Base-by-base conservation (phyloP, 768 basidiomycete genomes). In the Clathrus columnatus region DNA sequence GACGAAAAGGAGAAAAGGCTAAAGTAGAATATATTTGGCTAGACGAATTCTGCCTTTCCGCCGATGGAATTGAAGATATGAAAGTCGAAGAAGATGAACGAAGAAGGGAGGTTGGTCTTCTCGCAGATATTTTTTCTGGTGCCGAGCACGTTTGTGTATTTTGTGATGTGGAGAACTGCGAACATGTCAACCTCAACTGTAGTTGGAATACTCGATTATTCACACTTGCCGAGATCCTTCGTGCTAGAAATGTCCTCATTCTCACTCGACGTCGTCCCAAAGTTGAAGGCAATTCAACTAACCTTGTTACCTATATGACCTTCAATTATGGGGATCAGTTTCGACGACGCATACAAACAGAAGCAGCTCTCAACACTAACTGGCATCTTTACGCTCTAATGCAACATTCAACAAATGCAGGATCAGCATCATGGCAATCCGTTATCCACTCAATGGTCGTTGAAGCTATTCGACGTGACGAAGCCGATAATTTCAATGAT, bases 361-460 rank as follows among this genome's bases (percentile, higher is more conserved):
- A 51, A 20, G 62, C 62, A 1, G 57, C 28, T 11, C 32, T 26
- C 20, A 57, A 26, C 16, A 42, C 49, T 48, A 24, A 23, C 16
- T 64, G 63, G 63, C 62, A 62, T 51, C 46, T 63, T 7, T 59
- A 63, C 26, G 59, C 60, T 5, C 54, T 65, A 27, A 62, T 63
- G 59, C 58, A 63, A 41, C 50, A 63, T 23, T 57, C 60, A 20
- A 48, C 46, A 2, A 59, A 61, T 50, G 48, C 61, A 18, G 64
- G 60, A 4, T 30, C 58, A 2, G 32, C 54, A 17, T 46, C 58
- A 2, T 63, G 60, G 60, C 62, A 65, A 44, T 4, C 42, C 16
- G 54, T 62, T 20, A 65, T 65, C 43, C 64, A 65, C 47, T 36
- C 64, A 5, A 57, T 65, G 7, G 56, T 64, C 10, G 59, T 64